Evolutionary conservation across 1,284 basidiomycete species (phyloP).

Genomic region (Stereum hirsutum): DNA sequence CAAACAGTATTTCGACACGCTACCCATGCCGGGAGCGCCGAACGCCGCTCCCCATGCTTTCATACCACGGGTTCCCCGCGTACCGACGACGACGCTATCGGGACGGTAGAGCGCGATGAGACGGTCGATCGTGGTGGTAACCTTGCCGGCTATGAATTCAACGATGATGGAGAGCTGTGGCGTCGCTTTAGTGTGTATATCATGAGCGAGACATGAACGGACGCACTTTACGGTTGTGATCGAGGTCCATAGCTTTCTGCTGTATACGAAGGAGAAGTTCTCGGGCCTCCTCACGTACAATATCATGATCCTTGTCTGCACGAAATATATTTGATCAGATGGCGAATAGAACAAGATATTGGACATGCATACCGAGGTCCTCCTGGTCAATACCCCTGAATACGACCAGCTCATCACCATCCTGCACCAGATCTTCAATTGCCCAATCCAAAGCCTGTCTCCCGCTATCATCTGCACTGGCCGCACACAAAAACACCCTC

Average conservation of each 20-base stretch:
- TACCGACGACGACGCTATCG: constrained; percentile 91
- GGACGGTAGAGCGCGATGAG: constrained; percentile 94
- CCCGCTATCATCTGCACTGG: constrained; percentile 85
- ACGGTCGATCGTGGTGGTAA: constrained; percentile 84
- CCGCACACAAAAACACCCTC: constrained; percentile 86
- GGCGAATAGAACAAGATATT: constrained; percentile 1
- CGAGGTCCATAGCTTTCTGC: constrained; percentile 74
- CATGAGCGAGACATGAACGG: not conserved
- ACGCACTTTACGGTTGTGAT: constrained; percentile 65
- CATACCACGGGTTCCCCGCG: constrained; percentile 62
- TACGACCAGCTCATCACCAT: constrained; percentile 92
- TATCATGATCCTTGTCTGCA: constrained; percentile 71
- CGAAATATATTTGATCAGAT: not conserved
- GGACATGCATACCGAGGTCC: constrained; percentile 50
- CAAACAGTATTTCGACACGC: constrained; percentile 74
- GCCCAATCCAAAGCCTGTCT: constrained; percentile 84
- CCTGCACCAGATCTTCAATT: constrained; percentile 80
- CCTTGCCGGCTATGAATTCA: constrained; percentile 89
- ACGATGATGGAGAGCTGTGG: constrained; percentile 81
- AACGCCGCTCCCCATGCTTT: constrained; percentile 49
- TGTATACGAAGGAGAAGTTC: constrained; percentile 78
- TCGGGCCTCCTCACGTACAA: constrained; percentile 82
- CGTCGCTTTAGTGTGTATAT: constrained; percentile 2
- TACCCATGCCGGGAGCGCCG: constrained; percentile 51
- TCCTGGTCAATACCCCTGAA: constrained; percentile 86